Conservation (phyloP, 73 alveolate species). For the Blepharisma stoltei region DNA sequence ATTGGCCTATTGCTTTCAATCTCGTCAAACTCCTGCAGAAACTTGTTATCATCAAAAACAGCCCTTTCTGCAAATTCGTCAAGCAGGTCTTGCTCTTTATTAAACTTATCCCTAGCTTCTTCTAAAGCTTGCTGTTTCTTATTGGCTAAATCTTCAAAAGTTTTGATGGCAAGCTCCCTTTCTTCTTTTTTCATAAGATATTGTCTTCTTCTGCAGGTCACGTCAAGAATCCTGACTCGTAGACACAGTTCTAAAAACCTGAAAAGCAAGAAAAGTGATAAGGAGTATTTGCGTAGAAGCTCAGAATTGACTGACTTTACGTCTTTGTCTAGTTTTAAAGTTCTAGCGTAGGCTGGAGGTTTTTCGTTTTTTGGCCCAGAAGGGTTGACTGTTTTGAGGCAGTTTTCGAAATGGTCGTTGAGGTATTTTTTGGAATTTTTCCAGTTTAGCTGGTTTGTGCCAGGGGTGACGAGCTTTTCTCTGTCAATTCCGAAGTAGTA, state of each 20-base stretch:
- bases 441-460: slow-evolving; percentile 85
- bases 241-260: slow-evolving; percentile 62
- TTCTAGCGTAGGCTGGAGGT: slow-evolving; percentile 49
- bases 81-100: slow-evolving; percentile 40
- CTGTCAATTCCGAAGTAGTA: slow-evolving; percentile 63
- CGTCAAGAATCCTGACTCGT: slow-evolving; percentile 69
- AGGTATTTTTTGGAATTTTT: slow-evolving; percentile 66
- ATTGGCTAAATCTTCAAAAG: slow-evolving; percentile 46
- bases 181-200: slow-evolving; percentile 50
- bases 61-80: slow-evolving; percentile 55
- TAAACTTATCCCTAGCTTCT: slow-evolving; percentile 51
- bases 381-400: slow-evolving; percentile 50
- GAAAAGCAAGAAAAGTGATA: slow-evolving; percentile 56
- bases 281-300: slow-evolving; percentile 63
- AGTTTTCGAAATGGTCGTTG: slow-evolving; percentile 50
- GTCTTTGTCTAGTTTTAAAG: slow-evolving; percentile 76
- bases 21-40: slow-evolving; percentile 52
- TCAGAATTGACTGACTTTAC: slow-evolving; percentile 47
- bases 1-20: slow-evolving; percentile 53
- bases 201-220: slow-evolving; percentile 53
- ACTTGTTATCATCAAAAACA: slow-evolving; percentile 59
- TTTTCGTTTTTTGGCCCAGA: slow-evolving; percentile 70
- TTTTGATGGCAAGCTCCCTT: slow-evolving; percentile 51
- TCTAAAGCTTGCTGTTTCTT: slow-evolving; percentile 36
- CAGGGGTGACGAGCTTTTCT: slow-evolving; percentile 66